Evolutionary conservation across 345 rosid species (phyloP), one percentile per base, ranked within the genome.

Genomic region (Punica granatum): DNA sequence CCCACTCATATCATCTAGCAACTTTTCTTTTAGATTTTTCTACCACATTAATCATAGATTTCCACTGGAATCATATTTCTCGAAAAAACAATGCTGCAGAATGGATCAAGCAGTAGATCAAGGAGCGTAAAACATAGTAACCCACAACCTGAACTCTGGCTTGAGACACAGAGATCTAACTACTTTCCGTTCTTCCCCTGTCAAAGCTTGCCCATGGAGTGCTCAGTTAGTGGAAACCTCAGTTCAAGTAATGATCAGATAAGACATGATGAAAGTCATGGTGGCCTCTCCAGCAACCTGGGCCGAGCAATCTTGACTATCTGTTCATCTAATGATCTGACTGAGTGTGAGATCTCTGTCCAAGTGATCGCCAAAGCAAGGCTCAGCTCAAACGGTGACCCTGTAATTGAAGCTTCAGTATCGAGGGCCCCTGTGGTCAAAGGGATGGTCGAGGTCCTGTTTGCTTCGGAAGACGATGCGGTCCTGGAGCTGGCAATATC

Each of bases 401-500:
- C 75, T 53, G 59, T 68, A 30, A 58, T 64, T 1, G 85, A 77
- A 80, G 67, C 74, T 64, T 80, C 74, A 18, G 34, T 85, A 39
- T 72, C 78, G 0, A 79, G 80, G 65, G 68, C 81, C 19, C 67
- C 81, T 0, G 79, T 85, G 5, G 67, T 88, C 28, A 80, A 79
- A 60, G 86, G 84, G 48, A 76, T 83, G 76, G 74, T 85, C 9
- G 86, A 85, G 78, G 68, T 88, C 31, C 63, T 83, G 67, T 78
- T 77, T 63, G 84, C 79, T 59, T 88, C 92, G 1, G 65, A 63
- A 51, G 83, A 85, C n/a, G 87, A 85, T 19, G 83, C 83, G 64
- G 66, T 85, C 70, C 72, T 85, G 46, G 92, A 83, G 69, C 65
- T 88, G 37, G 82, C 66, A n/a, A 72, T 82, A 69, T 83, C 85